Evolutionary conservation across 495 filamentous ascomycete species (phyloP).

Genomic region (Beverwykella pulmonaria): DNA sequence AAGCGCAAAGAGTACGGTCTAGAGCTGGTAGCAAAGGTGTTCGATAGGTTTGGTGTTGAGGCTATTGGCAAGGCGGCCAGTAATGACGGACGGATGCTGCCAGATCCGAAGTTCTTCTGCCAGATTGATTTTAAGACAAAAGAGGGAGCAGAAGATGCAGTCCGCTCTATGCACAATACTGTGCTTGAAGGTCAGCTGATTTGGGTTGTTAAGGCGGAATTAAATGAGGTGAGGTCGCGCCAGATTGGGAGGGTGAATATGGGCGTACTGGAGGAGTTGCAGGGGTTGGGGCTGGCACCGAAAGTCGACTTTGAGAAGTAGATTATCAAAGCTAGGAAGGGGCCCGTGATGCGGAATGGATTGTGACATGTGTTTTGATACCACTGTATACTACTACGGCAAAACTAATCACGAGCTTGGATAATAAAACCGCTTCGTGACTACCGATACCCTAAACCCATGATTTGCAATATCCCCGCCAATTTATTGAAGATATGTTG

Average conservation of each 20-base stretch:
- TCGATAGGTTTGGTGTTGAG: not conserved
- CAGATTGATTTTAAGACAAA: constrained; percentile 8
- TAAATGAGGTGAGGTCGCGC: not conserved
- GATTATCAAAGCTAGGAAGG: not conserved
- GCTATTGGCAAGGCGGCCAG: not conserved
- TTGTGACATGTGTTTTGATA: not conserved
- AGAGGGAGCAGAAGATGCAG: not conserved
- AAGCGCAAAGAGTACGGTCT: not conserved
- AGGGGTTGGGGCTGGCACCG: not conserved
- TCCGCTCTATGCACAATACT: not conserved
- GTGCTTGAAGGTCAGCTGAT: not conserved
- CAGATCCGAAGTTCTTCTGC: constrained; percentile 1
- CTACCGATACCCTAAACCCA: no score
- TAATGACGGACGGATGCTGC: not conserved
- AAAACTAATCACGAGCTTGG: not conserved
- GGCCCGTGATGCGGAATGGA: not conserved
- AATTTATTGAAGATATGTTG: no score
- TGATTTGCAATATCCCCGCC: no score
- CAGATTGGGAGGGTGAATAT: not conserved
- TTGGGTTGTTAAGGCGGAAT: not conserved
- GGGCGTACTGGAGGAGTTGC: not conserved
- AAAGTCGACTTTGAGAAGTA: not conserved
- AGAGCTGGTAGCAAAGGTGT: not conserved
- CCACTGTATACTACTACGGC: not conserved
- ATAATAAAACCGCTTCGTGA: no score